phyloP scores from a whole-genome alignment of 139 green algal species.

The Dunaliella sp. region DNA sequence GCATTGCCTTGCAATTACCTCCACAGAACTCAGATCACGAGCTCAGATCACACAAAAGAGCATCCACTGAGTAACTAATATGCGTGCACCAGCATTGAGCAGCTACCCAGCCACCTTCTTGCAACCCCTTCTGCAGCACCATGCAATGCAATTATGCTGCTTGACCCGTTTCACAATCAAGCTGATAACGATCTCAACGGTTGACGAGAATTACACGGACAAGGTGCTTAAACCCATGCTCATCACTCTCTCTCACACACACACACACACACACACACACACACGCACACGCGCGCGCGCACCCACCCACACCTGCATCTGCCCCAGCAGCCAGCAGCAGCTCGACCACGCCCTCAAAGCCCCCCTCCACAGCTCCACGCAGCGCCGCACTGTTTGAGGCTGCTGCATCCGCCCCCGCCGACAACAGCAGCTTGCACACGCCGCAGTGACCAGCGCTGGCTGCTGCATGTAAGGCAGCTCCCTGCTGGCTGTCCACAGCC shows the following conservation, averaged over 20 bases:
- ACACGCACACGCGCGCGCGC: background rate
- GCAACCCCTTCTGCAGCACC: no score
- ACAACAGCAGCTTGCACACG: background rate
- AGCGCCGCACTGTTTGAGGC: background rate
- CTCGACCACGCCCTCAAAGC: background rate
- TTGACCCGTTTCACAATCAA: no score
- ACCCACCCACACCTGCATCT: background rate
- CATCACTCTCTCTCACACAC: background rate
- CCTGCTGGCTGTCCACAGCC: background rate
- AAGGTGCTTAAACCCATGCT: no score
- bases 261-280: background rate
- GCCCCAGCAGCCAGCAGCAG: slow-evolving; percentile 2
- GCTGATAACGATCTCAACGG: no score
- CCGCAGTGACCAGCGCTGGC: background rate
- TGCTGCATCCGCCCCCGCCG: background rate
- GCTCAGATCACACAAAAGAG: no score
- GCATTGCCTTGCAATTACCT: no score
- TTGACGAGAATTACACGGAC: no score
- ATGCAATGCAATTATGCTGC: no score
- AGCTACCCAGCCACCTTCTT: no score
- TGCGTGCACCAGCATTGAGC: no score
- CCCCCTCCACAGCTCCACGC: background rate
- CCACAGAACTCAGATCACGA: no score
- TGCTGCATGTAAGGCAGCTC: background rate
- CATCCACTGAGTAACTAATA: no score